Evolutionary conservation across 2,329 filamentous ascomycete species (phyloP), one percentile per base, ranked within the genome.

Genomic region (Alternaria consortialis): DNA sequence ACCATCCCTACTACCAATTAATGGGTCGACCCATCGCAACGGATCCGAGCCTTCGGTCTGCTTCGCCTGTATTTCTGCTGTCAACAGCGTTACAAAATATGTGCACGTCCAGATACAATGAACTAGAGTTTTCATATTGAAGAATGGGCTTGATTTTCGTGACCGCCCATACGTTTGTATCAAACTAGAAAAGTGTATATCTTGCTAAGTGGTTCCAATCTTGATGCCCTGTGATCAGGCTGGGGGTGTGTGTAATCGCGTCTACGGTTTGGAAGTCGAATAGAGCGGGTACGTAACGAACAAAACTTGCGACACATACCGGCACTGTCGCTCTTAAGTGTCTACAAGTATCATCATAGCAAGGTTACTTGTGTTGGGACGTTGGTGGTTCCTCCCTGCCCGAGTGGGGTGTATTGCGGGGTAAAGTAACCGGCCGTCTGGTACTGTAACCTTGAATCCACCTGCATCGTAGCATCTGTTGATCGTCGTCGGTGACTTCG

Each of bases 1-100:
- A 25, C 80, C 81, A 55, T 78, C 78, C 43, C 71, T 69, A 12
- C 76, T 81, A 8, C 82, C 82, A 50, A 83, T 83, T 56, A 84
- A 67, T 8, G 79, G 80, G 58, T 83, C 74, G n/a, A 83, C 63
- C 51, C 74, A 79, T 31, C 74, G 62, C 2, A 81, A 60, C 2
- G 77, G 62, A 65, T 80, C 71, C 4, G 59, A 64, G 4, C 43
- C 60, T 37, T 60, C 9, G 4, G 34, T 36, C 36, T 56, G 57
- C 37, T 52, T 47, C 3, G 44, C 23, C 4, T 25, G 39, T n/a
- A 25, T 15, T 25, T 17, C 44, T 29, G 36, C 37, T 20, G 36
- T 20, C 29, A 43, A 58, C 29, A 36, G 25, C 34, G 40, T 39
- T n/a, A 37, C 34, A 37, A 58, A 15, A 13, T 53, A 44, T n/a